Evolutionary conservation across 1,284 basidiomycete species (phyloP).

Genomic region (Malassezia pachydermatis): DNA sequence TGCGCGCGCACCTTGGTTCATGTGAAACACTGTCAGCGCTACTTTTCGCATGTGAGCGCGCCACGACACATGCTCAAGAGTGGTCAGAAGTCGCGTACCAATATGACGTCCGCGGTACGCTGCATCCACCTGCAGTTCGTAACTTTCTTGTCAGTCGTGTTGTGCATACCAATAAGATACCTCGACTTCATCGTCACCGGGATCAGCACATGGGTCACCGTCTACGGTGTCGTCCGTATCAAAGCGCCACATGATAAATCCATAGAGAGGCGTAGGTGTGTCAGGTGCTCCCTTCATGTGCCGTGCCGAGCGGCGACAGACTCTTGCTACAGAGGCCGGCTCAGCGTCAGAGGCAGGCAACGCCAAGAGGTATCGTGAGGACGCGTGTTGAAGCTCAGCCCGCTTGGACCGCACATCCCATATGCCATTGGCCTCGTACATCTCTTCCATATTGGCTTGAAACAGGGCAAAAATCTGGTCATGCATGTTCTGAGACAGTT

Average conservation of each 20-base stretch:
- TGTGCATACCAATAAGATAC: conserved; percentile 16
- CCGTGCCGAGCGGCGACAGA: neutral
- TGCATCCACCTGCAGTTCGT: conserved; percentile 14
- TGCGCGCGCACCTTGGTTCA: conserved; percentile 1
- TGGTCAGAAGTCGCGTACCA: conserved; percentile 4
- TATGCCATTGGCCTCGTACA: conserved; percentile 2
- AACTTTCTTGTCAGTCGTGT: conserved; percentile 4
- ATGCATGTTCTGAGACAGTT: conserved; percentile 3
- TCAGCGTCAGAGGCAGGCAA: neutral
- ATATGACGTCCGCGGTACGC: neutral
- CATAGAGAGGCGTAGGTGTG: neutral
- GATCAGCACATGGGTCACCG: neutral
- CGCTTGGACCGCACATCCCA: conserved; percentile 9
- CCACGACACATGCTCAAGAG: conserved; percentile 8
- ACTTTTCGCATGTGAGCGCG: conserved; percentile 14
- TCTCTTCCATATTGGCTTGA: conserved; percentile 10
- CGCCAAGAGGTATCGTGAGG: conserved; percentile 9
- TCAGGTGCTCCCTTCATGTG: neutral
- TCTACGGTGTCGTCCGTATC: conserved; percentile 7
- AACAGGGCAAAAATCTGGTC: conserved; percentile 5
- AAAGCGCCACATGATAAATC: conserved; percentile 18
- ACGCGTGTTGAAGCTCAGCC: conserved; percentile 2
- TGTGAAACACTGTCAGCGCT: conserved; percentile 10
- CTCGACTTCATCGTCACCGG: conserved; percentile 1
- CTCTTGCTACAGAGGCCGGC: neutral